These are phyloP conservation scores for Isoetes taiwanensis DNA, from an alignment of 75 land plant genomes.

Conservation along the genomic window DNA sequence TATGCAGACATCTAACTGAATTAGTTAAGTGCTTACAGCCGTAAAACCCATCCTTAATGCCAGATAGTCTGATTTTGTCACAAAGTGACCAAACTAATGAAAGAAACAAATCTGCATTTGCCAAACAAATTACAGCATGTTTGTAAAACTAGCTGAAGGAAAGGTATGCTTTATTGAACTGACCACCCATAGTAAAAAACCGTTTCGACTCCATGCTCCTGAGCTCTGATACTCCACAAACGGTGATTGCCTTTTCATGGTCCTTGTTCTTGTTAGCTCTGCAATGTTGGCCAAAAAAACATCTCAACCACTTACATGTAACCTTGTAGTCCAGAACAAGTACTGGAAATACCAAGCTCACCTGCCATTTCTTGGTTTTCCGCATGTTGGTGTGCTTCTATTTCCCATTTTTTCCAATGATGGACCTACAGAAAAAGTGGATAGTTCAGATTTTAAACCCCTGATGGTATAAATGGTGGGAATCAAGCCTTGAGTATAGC, in stretches of 20 bases:
- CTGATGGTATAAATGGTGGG: background rate
- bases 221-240: background rate
- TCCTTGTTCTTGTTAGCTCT: background rate
- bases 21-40: too few relatives aligned
- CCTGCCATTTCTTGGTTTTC: background rate
- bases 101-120: constrained; percentile 4
- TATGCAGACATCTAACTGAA: too few relatives aligned
- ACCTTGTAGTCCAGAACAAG: background rate
- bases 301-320: too few relatives aligned
- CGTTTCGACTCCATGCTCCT: background rate
- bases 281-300: background rate
- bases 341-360: background rate
- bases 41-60: constrained; percentile 5
- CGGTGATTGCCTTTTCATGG: background rate
- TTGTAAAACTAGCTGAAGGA: too few relatives aligned
- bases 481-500: background rate
- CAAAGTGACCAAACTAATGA: background rate
- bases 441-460: background rate
- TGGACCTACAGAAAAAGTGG: background rate
- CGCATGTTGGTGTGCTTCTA: background rate
- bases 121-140: too few relatives aligned
- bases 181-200: background rate
- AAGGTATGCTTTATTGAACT: too few relatives aligned
- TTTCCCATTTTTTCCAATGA: constrained; percentile 2
- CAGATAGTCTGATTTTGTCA: background rate